A percentile compares a stretch with the other conserved stretches of the same genome.
Conservation (phyloP, 148 eudicot genomes). For the Talinum fruticosum region DNA sequence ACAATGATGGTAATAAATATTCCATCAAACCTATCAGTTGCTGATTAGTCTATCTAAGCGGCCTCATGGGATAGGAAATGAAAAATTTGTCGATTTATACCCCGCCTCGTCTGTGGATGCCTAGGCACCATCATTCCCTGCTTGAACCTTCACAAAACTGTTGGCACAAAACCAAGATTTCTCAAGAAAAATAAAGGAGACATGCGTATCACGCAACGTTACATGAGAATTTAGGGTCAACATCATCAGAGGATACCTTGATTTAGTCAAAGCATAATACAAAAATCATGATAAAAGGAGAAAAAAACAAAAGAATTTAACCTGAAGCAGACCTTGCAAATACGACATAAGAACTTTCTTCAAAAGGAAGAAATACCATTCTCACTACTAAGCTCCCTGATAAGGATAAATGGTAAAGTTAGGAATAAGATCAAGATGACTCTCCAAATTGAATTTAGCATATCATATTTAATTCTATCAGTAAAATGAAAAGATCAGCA, state of each 20-base stretch:
- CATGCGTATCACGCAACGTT: neutral
- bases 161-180: neutral
- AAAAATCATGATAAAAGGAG: slow-evolving; percentile 9
- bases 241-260: neutral
- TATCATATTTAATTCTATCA: neutral
- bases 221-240: neutral
- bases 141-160: neutral
- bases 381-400: slow-evolving; percentile 99
- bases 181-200: neutral
- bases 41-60: neutral
- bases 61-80: neutral
- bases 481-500: neutral
- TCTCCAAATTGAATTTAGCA: neutral
- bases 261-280: neutral
- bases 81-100: neutral
- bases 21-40: neutral
- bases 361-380: slow-evolving; percentile 92
- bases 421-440: slow-evolving; percentile 1
- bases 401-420: slow-evolving; percentile 1
- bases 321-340: slow-evolving; percentile 99
- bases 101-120: neutral
- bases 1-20: neutral
- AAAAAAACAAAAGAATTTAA: slow-evolving; percentile 32
- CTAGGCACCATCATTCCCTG: neutral
- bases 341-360: slow-evolving; percentile 89